These are phyloP conservation scores for Naganishia vaughanmartiniae DNA, from an alignment of 768 basidiomycete genomes.

Conservation along the genomic window DNA sequence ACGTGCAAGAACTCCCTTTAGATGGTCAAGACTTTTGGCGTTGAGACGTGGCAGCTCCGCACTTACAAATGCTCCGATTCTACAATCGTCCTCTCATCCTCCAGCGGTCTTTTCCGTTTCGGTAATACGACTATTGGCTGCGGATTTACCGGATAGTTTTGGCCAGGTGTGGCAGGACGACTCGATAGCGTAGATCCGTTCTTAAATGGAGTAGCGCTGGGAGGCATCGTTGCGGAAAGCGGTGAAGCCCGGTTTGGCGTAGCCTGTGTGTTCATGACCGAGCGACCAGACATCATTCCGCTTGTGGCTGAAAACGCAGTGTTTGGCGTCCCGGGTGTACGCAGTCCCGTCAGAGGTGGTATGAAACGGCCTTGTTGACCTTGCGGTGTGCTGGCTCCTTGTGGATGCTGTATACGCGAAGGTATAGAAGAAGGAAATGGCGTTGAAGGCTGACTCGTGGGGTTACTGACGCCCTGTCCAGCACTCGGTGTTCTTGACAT, in stretches of 20 bases:
- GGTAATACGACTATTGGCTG: not conserved
- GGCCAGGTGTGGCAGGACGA: not conserved
- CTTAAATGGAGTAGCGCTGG: not conserved
- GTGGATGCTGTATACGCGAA: not conserved
- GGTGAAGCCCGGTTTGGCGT: slow-evolving; percentile 11
- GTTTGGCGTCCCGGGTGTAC: slow-evolving; percentile 12
- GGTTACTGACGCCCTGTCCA: not conserved
- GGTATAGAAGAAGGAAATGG: not conserved
- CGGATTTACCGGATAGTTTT: not conserved
- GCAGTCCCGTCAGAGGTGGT: slow-evolving; percentile 4
- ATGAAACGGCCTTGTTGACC: slow-evolving; percentile 6
- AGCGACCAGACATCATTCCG: slow-evolving; percentile 10
- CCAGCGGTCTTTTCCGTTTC: not conserved
- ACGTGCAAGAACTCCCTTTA: not conserved
- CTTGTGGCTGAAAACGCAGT: not conserved
- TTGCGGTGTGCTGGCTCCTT: not conserved
- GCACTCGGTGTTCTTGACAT: slow-evolving; percentile 22
- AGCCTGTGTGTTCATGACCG: slow-evolving; percentile 4
- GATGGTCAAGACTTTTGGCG: too few species aligned
- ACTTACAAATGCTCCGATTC: slow-evolving; percentile 18
- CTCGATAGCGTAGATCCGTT: slow-evolving; percentile 6
- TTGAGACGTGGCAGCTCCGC: not conserved
- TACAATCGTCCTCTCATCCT: slow-evolving; percentile 9
- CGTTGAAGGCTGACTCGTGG: not conserved
- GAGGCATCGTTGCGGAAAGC: slow-evolving; percentile 13